A percentile compares a stretch with the other conserved stretches of the same genome.
Conservation (phyloP, 495 filamentous ascomycete species). For the Tetracladium marchalianum region DNA sequence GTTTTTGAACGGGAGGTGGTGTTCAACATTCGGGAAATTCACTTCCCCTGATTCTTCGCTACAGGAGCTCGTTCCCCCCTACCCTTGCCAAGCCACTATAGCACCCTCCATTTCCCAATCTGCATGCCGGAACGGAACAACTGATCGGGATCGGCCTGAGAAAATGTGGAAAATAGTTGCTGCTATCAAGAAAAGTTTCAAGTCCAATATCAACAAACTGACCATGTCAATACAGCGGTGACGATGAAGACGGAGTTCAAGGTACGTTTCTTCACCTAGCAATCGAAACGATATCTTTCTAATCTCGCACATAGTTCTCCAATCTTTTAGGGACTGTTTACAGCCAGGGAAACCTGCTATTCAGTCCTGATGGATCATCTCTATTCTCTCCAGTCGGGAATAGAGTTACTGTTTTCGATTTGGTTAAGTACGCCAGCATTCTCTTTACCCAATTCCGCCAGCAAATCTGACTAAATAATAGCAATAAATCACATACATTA, state of each 20-base stretch:
- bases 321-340: constrained; percentile 96
- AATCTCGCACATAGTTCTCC: constrained; percentile 58
- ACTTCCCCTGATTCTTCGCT: constrained; percentile 1
- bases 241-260: constrained; percentile 96
- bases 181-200: constrained; percentile 11
- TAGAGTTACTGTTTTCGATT: constrained; percentile 87
- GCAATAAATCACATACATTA: constrained; percentile 92
- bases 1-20: too few species aligned
- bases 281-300: not conserved
- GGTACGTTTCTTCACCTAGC: constrained; percentile 30
- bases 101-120: too few species aligned
- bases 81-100: too few species aligned
- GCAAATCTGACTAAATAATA: constrained; percentile 26
- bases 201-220: not conserved
- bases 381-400: constrained; percentile 97
- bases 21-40: not conserved
- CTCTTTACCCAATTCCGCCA: not conserved
- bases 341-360: constrained; percentile 90
- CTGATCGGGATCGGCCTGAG: not conserved
- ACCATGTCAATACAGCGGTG: constrained; percentile 17
- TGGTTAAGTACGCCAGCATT: constrained; percentile 65
- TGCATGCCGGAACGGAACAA: too few species aligned
- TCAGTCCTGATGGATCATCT: constrained; percentile 92
- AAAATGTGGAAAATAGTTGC: not conserved
- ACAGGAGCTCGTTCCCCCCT: too few species aligned